A percentile compares a stretch with the other conserved stretches of the same genome.
Evolutionary conservation across 1,284 basidiomycete species (phyloP).

Genomic region (Phylloboletellus chloephorus): DNA sequence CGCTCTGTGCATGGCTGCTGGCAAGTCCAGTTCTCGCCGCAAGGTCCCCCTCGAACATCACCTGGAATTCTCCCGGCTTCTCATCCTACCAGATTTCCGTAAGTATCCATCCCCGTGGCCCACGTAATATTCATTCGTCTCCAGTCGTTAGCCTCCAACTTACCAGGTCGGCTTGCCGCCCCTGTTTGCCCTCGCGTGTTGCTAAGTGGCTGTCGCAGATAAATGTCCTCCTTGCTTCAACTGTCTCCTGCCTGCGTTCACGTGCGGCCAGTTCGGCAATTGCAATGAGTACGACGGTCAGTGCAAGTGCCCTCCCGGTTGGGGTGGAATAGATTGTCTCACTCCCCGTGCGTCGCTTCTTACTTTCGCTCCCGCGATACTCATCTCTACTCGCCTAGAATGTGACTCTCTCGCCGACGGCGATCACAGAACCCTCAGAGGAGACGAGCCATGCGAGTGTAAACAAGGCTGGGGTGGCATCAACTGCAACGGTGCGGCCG

Average conservation of each 20-base stretch:
- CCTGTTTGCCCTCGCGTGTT: background rate
- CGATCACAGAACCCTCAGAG: conserved; percentile 74
- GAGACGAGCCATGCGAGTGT: conserved; percentile 79
- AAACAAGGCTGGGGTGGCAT: conserved; percentile 93
- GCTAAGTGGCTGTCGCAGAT: conserved; percentile 20
- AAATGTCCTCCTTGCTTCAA: conserved; percentile 66
- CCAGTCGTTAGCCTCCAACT: conserved; percentile 22
- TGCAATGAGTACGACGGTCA: conserved; percentile 77
- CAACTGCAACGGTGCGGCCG: conserved; percentile 84
- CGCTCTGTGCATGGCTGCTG: conserved; percentile 17
- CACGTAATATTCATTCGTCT: conserved; percentile 10
- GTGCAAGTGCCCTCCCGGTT: conserved; percentile 78
- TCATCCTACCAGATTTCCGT: conserved; percentile 29
- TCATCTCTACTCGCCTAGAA: conserved; percentile 40
- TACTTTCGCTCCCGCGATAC: background rate
- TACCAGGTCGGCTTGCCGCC: conserved; percentile 12
- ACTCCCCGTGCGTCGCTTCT: conserved; percentile 51
- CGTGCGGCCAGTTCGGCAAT: conserved; percentile 67
- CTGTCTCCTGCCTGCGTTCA: conserved; percentile 66
- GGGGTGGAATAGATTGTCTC: conserved; percentile 77
- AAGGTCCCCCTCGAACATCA: conserved; percentile 11
- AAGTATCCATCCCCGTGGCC: conserved; percentile 6
- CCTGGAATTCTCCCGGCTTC: conserved; percentile 18
- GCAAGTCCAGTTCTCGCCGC: conserved; percentile 4
- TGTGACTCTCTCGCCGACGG: conserved; percentile 92